A percentile compares a stretch with the other conserved stretches of the same genome.
phyloP scores from a whole-genome alignment of 768 basidiomycete species.

The Suillus luteus region DNA sequence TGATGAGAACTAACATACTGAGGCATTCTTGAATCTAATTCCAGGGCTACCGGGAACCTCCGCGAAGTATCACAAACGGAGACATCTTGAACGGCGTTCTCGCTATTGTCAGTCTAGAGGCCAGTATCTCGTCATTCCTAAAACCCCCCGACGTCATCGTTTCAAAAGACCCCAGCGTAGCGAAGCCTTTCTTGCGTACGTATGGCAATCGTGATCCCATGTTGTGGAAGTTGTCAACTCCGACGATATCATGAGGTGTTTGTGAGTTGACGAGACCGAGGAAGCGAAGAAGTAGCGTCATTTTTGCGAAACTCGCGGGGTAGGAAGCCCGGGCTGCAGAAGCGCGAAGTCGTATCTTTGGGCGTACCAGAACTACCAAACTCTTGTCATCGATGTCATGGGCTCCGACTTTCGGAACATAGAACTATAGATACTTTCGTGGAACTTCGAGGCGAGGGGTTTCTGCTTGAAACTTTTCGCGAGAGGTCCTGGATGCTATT shows the following conservation, averaged over 20 bases:
- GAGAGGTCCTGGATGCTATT: neutral
- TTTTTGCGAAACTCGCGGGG: conserved; percentile 7
- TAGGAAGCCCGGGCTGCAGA: conserved; percentile 23
- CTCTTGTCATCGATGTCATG: conserved; percentile 18
- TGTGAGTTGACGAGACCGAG: conserved; percentile 22
- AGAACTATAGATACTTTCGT: conserved; percentile 25
- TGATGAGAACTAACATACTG: conserved; percentile 12
- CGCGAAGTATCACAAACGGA: neutral
- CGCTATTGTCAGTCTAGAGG: conserved; percentile 26
- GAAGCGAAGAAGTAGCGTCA: conserved; percentile 18
- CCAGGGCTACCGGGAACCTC: conserved; percentile 22
- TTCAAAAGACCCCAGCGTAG: conserved; percentile 24
- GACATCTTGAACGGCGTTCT: conserved; percentile 27
- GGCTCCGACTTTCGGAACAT: conserved; percentile 28
- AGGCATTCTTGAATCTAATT: conserved; percentile 18
- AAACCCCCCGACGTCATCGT: conserved; percentile 20
- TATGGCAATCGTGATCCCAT: conserved; percentile 27
- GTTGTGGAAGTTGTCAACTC: conserved; percentile 22
- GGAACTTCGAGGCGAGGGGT: conserved; percentile 11
- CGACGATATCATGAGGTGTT: conserved; percentile 27
- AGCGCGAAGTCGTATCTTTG: conserved; percentile 25
- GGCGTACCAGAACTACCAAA: conserved; percentile 27
- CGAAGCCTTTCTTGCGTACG: conserved; percentile 24
- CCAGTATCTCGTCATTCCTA: neutral
- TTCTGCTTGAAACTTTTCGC: neutral